Base-by-base conservation (phyloP, 1,284 basidiomycete genomes). In the Ceratobasidium sp. region DNA sequence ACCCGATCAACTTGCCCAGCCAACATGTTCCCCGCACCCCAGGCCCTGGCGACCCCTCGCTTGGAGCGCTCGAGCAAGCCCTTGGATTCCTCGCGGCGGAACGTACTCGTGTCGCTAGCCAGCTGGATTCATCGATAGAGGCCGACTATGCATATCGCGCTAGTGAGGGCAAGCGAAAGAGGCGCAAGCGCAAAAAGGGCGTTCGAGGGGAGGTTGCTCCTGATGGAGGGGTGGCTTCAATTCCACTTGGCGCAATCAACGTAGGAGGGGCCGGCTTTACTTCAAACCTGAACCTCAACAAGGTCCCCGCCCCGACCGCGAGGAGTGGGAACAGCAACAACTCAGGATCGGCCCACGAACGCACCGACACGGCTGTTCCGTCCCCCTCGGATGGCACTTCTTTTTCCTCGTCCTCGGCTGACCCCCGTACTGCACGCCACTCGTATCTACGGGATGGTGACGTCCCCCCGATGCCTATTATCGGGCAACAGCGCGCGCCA, bases 71-170 rank as follows among this genome's bases (percentile, higher is more conserved):
- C 7, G 87, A 88, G 64, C 85, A 85, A 73, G 88, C 87, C 0
- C 81, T 91, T 12, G 84, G 83, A 40, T 91, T 89, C 74, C 83
- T 91, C 53, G 88, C 88, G 48, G 85, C 84, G 9, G 89, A 91
- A 77, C 82, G 88, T 23, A 88, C 84, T 30, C 82, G 83, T 74
- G 81, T 85, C 73, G 81, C 81, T 67, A 71, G 84, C n/a, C 81
- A 83, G 75, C 82, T 83, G 23, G 82, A 84, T 72, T 76, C 76
- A 3, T 59, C 54, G 6, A 70, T 70, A 42, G 66, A 70, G 44
- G 54, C 54, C 2, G 66, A 70, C 8, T 70, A 70, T 44, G 66
- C 66, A 12, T 70, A 70, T 23, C 66, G 66, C 25, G 59, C 64
- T 2, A 67, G 18, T 12, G 66, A 70, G 25, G 66, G 66, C 6